A percentile compares a stretch with the other conserved stretches of the same genome.
Conservation (phyloP, 352 stramenopile genomes). For the Phytophthora nicotianae region DNA sequence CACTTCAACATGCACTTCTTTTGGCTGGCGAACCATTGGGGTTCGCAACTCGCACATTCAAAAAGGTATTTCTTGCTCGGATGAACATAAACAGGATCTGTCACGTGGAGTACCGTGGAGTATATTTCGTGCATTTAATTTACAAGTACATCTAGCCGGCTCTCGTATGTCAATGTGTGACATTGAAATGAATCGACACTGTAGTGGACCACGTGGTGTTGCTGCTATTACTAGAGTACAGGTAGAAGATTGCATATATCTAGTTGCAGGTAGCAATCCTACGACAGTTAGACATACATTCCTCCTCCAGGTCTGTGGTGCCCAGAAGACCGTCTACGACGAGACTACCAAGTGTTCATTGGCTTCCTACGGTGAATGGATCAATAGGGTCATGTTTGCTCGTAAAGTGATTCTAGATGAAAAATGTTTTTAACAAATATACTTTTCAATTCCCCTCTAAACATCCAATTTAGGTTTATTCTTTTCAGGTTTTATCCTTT, state of each 20-base stretch:
- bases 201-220: slow-evolving; percentile 7
- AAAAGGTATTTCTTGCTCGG: background rate
- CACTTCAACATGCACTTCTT: background rate
- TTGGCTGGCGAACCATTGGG: background rate
- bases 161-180: slow-evolving; percentile 2
- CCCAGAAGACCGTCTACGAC: background rate
- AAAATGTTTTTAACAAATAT: slow-evolving; percentile 1
- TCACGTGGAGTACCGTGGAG: slow-evolving; percentile 11
- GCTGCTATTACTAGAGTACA: background rate
- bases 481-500: background rate
- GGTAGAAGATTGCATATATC: slow-evolving; percentile 8
- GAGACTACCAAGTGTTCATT: background rate
- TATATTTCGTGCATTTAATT: slow-evolving; percentile 5
- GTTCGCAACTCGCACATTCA: background rate
- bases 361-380: slow-evolving; percentile 8
- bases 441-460: too few relatives aligned
- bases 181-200: slow-evolving; percentile 6
- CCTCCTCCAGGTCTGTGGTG: background rate
- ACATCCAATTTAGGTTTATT: too few relatives aligned
- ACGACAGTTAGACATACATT: slow-evolving; percentile 11
- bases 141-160: background rate
- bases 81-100: background rate
- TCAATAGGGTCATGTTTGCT: slow-evolving; percentile 8
- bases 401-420: slow-evolving; percentile 10
- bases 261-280: slow-evolving; percentile 12